Evolutionary conservation across 495 filamentous ascomycete species (phyloP), one percentile per base, ranked within the genome.

Genomic region (Acidomyces sp.): DNA sequence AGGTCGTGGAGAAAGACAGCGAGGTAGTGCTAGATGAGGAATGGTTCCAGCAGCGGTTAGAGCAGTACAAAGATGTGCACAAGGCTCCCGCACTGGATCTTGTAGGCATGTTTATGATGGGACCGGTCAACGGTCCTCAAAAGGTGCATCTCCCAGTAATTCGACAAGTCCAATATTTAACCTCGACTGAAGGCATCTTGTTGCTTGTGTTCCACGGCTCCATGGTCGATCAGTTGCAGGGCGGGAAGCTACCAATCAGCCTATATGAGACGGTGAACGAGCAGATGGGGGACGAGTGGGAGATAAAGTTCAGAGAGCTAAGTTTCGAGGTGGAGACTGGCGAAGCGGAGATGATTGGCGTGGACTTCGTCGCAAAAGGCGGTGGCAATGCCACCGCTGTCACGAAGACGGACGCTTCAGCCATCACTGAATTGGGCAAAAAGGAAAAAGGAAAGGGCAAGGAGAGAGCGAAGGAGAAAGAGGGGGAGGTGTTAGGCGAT

Each of bases 311-410:
- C 63, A 72, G 80, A 18, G 82, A 88, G 55, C 58, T 95, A 22
- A 77, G 79, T 13, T 95, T 88, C 57, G 74, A 77, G 0, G 75
- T 95, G 13, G 90, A 99, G 58, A 95, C 85, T 0, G 83, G 82
- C 12, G 85, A 96, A 59, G 82, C 90, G 6, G 92, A 99, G 64
- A 95, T 96, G 86, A 95, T 99, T 51, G 76, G 77, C 27, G 78
- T 97, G 50, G 83, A 96, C 51, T 88, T 83, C 43, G 80, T 97
- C 21, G 87, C 87, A 1, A 72, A 78, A 34, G 80, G 78, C 18
- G 83, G 78, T 19, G 80, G 77, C 1, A 86, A 83, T 51, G 90
- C 88, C 12, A 72, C 77, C 11, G 72, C 74, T 7, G 64, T 73
- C 2, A 65, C 73, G 27, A 34, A 46, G 49, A 24, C 37, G n/a